These are phyloP conservation scores for Piper longum DNA, from an alignment of 164 flowering plant genomes.

Conservation along the genomic window DNA sequence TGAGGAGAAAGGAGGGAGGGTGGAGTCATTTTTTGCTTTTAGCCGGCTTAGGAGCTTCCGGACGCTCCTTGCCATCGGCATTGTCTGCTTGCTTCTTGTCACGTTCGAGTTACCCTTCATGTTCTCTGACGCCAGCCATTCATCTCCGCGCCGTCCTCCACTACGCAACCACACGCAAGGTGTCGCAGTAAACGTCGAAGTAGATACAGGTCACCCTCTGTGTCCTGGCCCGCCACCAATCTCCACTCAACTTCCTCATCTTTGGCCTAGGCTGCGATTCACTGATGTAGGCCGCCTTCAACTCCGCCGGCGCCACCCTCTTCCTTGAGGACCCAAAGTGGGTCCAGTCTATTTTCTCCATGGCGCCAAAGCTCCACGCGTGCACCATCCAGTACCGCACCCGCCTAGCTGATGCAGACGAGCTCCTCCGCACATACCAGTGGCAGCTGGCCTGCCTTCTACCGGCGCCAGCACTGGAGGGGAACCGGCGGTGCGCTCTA, in stretches of 20 bases:
- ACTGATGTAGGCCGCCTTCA: constrained; percentile 32
- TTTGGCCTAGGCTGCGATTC: constrained; percentile 39
- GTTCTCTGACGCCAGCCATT: constrained; percentile 8
- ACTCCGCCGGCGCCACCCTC: constrained; percentile 23
- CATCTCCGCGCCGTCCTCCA: constrained; percentile 22
- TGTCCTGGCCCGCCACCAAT: constrained; percentile 11
- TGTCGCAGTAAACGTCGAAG: constrained; percentile 16
- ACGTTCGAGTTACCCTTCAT: constrained; percentile 41
- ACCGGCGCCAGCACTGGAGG: constrained; percentile 11
- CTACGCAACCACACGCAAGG: constrained; percentile 22
- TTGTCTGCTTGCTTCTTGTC: constrained; percentile 33
- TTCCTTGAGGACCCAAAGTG: constrained; percentile 59
- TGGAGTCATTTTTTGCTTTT: constrained; percentile 12
- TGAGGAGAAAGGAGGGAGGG: constrained; percentile 36
- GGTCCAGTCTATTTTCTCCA: constrained; percentile 36
- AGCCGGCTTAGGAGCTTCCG: constrained; percentile 34
- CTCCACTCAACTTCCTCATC: constrained; percentile 32
- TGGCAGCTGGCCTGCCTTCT: constrained; percentile 29
- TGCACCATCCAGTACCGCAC: constrained; percentile 41
- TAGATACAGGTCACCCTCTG: constrained; percentile 22
- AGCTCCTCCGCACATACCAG: constrained; percentile 20
- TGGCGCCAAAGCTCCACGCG: constrained; percentile 35
- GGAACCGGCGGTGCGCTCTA: constrained; percentile 35
- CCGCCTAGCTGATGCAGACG: constrained; percentile 36
- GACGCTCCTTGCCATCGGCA: constrained; percentile 21